phyloP scores from a whole-genome alignment of 2,329 filamentous ascomycete species.

The Shiraia sp. region DNA sequence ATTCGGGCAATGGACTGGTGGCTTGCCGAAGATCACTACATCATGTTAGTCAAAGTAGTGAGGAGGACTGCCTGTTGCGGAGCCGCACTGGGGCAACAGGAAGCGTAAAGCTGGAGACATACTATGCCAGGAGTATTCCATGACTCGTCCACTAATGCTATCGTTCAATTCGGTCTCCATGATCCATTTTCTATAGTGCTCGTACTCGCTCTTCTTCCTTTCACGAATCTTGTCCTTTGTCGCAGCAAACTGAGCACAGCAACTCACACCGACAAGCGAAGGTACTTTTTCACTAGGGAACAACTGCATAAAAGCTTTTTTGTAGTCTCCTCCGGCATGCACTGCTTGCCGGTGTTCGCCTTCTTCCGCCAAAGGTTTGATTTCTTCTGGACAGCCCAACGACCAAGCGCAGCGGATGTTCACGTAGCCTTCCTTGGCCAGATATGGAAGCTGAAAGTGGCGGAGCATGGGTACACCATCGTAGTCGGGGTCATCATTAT shows the following conservation, averaged over 20 bases:
- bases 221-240: constrained; percentile 52
- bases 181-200: constrained; percentile 55
- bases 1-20: constrained; percentile 61
- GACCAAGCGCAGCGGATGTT: constrained; percentile 59
- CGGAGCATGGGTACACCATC: constrained; percentile 55
- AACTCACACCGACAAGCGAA: constrained; percentile 53
- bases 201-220: constrained; percentile 54
- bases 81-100: constrained; percentile 2
- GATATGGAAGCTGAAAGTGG: constrained; percentile 53
- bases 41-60: constrained; percentile 18
- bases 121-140: constrained; percentile 66
- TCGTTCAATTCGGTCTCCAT: constrained; percentile 52
- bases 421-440: constrained; percentile 56
- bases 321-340: constrained; percentile 55
- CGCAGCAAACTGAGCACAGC: constrained; percentile 61
- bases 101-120: constrained; percentile 29
- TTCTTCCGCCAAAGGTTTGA: constrained; percentile 50
- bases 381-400: constrained; percentile 56
- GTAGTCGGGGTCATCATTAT: constrained; percentile 58
- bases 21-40: constrained; percentile 44
- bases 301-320: constrained; percentile 53
- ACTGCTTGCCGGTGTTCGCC: constrained; percentile 48
- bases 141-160: constrained; percentile 56
- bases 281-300: constrained; percentile 51
- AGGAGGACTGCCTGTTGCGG: background rate